phyloP scores from a whole-genome alignment of 331 rosid species.

The Spiraea crenata region DNA sequence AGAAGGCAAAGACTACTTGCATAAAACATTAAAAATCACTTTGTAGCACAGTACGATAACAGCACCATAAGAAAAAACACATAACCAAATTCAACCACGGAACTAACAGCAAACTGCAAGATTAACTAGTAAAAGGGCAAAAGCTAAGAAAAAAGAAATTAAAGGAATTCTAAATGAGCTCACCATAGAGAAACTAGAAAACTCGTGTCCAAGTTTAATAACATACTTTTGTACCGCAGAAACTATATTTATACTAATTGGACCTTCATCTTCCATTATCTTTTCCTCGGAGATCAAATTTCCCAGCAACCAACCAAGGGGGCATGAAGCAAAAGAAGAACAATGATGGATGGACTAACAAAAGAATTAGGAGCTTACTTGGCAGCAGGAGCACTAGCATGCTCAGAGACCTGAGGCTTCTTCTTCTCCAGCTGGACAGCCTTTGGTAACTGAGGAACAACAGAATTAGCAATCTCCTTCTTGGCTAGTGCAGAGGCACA shows the following conservation, averaged over 20 bases:
- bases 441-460: constrained; percentile 46
- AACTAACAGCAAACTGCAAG: too few species aligned
- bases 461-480: constrained; percentile 42
- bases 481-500: constrained; percentile 27
- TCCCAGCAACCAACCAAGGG: background rate
- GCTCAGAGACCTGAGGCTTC: constrained; percentile 55
- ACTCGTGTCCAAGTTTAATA: too few species aligned
- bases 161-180: too few species aligned
- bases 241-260: too few species aligned
- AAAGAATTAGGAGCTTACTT: constrained; percentile 48
- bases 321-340: background rate
- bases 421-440: constrained; percentile 57
- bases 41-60: background rate
- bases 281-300: constrained; percentile 1
- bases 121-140: too few species aligned
- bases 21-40: background rate
- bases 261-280: too few species aligned
- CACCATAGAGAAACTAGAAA: too few species aligned
- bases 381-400: constrained; percentile 63
- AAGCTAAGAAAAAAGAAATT: too few species aligned
- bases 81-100: too few species aligned
- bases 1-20: background rate
- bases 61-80: background rate
- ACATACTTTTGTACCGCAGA: too few species aligned
- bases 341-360: background rate